These are phyloP conservation scores for Musa itinerans DNA, from an alignment of 176 grass and related monocot species.

Conservation along the genomic window DNA sequence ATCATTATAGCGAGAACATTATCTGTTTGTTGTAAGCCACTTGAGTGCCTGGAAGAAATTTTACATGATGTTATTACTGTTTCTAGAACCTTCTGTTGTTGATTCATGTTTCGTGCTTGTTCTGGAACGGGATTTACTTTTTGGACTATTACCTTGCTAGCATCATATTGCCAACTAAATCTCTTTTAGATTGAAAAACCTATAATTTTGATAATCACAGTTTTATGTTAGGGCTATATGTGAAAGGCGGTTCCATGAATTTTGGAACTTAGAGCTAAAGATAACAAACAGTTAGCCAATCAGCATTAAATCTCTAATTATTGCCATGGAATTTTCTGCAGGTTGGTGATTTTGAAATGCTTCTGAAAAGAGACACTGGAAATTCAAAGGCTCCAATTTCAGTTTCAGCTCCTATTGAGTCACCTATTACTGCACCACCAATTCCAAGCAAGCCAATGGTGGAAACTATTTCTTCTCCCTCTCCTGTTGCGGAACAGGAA, in stretches of 20 bases:
- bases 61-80: too few species aligned
- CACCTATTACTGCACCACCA: conserved; percentile 1
- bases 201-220: too few species aligned
- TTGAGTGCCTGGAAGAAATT: too few species aligned
- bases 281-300: not conserved
- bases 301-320: not conserved
- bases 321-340: not conserved
- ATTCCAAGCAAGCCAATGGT: conserved; percentile 1
- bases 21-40: too few species aligned
- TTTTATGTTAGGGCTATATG: too few species aligned
- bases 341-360: conserved; percentile 9
- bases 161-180: too few species aligned
- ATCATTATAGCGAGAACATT: not conserved
- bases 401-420: not conserved
- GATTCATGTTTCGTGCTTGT: too few species aligned
- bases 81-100: too few species aligned
- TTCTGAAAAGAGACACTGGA: not conserved
- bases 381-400: not conserved
- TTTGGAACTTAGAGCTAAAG: not conserved
- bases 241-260: too few species aligned
- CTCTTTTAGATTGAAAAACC: too few species aligned
- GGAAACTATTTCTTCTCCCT: not conserved
- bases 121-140: too few species aligned
- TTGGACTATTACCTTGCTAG: too few species aligned
- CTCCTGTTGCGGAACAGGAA: not conserved